Base-by-base conservation (phyloP, 2,329 filamentous ascomycete genomes). In the Ilyonectria robusta region DNA sequence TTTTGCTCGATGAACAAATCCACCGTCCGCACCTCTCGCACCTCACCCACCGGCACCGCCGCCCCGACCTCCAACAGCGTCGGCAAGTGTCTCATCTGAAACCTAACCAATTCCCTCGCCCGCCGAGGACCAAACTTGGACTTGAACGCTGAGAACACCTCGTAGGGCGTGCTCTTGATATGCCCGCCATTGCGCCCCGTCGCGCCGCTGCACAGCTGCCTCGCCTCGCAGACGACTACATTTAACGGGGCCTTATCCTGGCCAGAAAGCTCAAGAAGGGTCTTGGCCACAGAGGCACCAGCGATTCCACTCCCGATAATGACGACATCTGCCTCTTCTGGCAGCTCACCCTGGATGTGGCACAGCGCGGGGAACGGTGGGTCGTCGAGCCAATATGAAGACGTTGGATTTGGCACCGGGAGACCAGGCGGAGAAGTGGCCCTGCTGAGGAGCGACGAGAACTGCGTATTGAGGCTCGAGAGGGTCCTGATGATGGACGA, bases 281-380 rank as follows among this genome's bases (percentile, higher is more conserved):
- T 72, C 61, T 71, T 79, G 1, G 72, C 74, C 1, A 76, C 69
- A 1, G 77, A 71, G 5, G 80, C 82, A 10, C 82, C 85, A 2
- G 86, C 84, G 65, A 89, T 88, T 1, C 87, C 88, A 40, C 86
- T 88, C 23, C 87, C 86, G 68, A 89, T 84, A 46, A 89, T 82
- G 19, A 86, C 82, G 2, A 87, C 75, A 63, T 89, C 87, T 6
- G 81, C 82, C 7, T 78, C 72, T 2, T 71, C 50, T 0, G 84
- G 83, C 8, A 86, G 72, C 2, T 67, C 65, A 2, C 75, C 67
- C 35, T 77, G 76, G 2, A 76, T 72, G 54, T 81, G 69, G 55
- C 80, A 78, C 11, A 86, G 78, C 21, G 81, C 76, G 4, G 83
- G 82, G 72, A 81, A 82, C 0, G 84, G 82, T 56, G 84, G 80